Percentiles rank a stretch among this genome's conserved stretches.
These are phyloP conservation scores for Pseudofabraea citricarpa DNA, from an alignment of 2,329 filamentous ascomycete species.

Conservation along the genomic window DNA sequence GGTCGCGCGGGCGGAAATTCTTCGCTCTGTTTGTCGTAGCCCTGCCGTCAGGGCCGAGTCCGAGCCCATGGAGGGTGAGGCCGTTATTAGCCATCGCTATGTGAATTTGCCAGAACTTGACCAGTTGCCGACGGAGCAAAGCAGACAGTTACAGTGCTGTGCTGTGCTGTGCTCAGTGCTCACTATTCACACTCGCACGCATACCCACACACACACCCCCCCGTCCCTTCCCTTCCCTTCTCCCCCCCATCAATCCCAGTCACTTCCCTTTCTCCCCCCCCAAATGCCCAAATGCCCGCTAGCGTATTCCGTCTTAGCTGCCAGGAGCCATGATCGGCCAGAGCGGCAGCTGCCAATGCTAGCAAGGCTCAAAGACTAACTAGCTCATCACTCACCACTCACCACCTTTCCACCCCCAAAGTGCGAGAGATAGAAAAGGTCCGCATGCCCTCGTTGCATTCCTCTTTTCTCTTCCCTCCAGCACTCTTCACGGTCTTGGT, in stretches of 20 bases:
- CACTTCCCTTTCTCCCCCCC: too few species aligned
- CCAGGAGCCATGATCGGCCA: not conserved
- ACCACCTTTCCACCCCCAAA: too few species aligned
- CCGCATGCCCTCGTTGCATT: not conserved
- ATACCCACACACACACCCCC: too few species aligned
- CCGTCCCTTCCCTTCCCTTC: too few species aligned
- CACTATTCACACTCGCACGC: too few species aligned
- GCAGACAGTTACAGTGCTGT: not conserved
- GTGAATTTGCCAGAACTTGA: not conserved
- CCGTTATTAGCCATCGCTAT: not conserved
- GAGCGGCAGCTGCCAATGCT: conserved; percentile 2
- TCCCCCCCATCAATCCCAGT: too few species aligned
- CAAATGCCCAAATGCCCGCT: not conserved
- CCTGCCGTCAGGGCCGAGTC: conserved; percentile 2
- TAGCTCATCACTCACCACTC: not conserved
- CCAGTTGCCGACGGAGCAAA: not conserved
- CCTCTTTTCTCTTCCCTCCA: not conserved
- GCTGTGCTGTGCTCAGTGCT: not conserved
- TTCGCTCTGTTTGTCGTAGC: conserved; percentile 2
- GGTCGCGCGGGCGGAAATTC: not conserved
- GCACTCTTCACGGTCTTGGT: not conserved
- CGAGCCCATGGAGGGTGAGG: not conserved
- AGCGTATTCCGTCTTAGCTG: too few species aligned
- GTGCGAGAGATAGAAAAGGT: not conserved
- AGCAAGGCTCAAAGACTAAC: not conserved